A percentile compares a stretch with the other conserved stretches of the same genome.
phyloP scores from a whole-genome alignment of 2,329 filamentous ascomycete species.

The Calcarisporium arbuscula region DNA sequence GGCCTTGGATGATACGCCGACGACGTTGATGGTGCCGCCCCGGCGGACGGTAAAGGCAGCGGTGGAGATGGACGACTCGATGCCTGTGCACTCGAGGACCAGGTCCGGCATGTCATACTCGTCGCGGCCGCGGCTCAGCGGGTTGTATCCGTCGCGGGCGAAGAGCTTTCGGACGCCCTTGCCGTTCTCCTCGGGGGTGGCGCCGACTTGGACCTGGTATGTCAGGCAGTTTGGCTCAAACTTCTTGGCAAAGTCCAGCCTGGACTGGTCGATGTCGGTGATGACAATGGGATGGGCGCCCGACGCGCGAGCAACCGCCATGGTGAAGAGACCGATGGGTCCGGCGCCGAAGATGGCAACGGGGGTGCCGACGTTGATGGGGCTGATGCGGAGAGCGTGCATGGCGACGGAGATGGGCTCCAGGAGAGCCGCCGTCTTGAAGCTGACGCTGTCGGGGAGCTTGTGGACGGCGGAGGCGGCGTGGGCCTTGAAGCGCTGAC shows the following conservation, averaged over 20 bases:
- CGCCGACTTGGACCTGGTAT: conserved; percentile 43
- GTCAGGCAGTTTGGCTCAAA: conserved; percentile 48
- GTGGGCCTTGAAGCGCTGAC: conserved; percentile 57
- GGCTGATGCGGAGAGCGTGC: conserved; percentile 49
- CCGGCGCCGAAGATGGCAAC: conserved; percentile 54
- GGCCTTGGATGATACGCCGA: conserved; percentile 54
- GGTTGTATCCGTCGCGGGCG: too few species aligned
- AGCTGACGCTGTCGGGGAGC: conserved; percentile 51
- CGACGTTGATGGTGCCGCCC: conserved; percentile 56
- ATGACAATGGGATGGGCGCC: conserved; percentile 59
- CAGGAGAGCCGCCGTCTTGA: conserved; percentile 54
- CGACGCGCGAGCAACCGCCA: conserved; percentile 52
- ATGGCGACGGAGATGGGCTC: conserved; percentile 59
- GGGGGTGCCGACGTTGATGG: conserved; percentile 47
- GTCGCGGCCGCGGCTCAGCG: too few species aligned
- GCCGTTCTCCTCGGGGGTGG: conserved; percentile 43
- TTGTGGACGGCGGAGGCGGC: conserved; percentile 54
- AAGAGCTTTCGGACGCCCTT: conserved; percentile 48
- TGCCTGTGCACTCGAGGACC: conserved; percentile 60
- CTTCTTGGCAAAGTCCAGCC: conserved; percentile 51
- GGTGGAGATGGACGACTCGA: conserved; percentile 56
- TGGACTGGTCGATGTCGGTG: conserved; percentile 52
- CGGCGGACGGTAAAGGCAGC: conserved; percentile 50
- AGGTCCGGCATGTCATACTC: conserved; percentile 53
- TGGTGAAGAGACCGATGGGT: conserved; percentile 54